A percentile compares a stretch with the other conserved stretches of the same genome.
Conservation (phyloP, 1,284 basidiomycete species). For the Malassezia nana region DNA sequence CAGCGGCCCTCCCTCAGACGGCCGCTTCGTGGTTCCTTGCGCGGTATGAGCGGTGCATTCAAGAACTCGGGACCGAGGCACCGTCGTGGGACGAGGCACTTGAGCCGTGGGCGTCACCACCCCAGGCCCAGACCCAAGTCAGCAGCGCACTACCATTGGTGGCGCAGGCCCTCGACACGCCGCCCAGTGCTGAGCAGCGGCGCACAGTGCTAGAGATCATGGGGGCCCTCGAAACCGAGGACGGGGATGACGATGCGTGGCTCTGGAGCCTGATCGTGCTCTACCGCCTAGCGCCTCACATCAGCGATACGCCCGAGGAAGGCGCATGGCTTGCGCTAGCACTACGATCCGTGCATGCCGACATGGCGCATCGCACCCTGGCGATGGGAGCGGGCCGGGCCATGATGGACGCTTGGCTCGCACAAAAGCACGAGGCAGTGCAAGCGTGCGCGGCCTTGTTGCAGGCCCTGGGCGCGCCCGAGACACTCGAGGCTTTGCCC, state of each 20-base stretch:
- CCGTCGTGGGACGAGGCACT: not conserved
- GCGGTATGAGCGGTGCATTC: not conserved
- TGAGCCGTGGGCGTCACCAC: no score
- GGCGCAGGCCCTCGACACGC: not conserved
- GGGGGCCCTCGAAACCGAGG: no score
- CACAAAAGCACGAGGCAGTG: not conserved
- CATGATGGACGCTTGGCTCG: conserved; percentile 10
- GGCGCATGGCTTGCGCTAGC: conserved; percentile 5
- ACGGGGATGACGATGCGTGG: not conserved
- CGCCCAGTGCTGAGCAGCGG: not conserved
- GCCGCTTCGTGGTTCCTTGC: not conserved
- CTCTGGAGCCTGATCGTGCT: not conserved
- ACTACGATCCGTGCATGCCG: not conserved
- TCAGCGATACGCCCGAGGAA: not conserved
- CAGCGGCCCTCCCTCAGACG: not conserved
- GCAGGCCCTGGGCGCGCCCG: not conserved
- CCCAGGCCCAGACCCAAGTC: no score
- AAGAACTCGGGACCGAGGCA: not conserved
- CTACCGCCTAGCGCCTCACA: not conserved
- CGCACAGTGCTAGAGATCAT: not conserved
- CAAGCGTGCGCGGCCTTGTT: not conserved
- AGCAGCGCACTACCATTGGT: not conserved
- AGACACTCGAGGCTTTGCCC: not conserved
- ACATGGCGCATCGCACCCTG: not conserved
- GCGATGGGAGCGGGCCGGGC: conserved; percentile 8